phyloP scores from a whole-genome alignment of 306 rosid species.

The Fragaria iinumae region DNA sequence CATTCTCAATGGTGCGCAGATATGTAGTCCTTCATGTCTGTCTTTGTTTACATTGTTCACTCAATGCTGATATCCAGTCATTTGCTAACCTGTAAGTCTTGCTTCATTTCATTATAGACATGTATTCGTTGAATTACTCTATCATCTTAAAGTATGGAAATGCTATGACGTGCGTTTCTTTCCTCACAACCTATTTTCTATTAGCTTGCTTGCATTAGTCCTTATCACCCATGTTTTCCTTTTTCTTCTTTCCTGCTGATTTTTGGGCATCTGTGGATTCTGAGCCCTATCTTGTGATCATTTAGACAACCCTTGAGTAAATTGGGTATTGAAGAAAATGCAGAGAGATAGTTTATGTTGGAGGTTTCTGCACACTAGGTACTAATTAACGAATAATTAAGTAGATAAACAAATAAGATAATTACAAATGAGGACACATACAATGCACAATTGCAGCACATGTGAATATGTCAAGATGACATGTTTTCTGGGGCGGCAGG shows the following conservation, averaged over 20 bases:
- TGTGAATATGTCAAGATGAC: background rate
- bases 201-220: background rate
- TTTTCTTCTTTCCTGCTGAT: background rate
- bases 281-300: background rate
- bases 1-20: background rate
- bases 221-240: background rate
- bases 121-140: background rate
- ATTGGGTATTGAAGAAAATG: background rate
- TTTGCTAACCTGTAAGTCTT: background rate
- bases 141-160: background rate
- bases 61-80: background rate
- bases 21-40: background rate
- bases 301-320: background rate
- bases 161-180: background rate
- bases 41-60: background rate
- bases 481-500: slow-evolving; percentile 10
- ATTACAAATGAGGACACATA: background rate
- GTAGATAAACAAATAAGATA: background rate
- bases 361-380: background rate
- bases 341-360: background rate
- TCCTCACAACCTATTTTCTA: background rate
- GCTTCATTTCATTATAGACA: background rate
- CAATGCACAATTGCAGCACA: background rate
- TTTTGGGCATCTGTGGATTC: background rate
- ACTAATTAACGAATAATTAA: background rate